These are phyloP conservation scores for Apiotrichum montevideense DNA, from an alignment of 1,284 basidiomycete species.

Conservation along the genomic window DNA sequence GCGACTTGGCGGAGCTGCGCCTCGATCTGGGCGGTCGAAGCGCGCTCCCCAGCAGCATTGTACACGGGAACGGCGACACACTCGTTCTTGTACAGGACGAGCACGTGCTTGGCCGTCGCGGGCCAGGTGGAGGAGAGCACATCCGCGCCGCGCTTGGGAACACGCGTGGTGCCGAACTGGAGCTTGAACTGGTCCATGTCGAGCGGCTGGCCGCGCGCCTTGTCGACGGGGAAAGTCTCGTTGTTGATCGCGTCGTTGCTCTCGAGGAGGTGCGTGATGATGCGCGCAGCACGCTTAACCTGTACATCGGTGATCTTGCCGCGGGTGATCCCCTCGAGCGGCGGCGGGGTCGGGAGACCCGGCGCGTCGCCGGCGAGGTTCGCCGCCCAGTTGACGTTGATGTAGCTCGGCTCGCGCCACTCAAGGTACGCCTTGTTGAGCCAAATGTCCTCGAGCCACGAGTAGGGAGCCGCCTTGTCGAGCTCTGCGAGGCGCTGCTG, in stretches of 20 bases:
- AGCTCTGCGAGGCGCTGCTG: conserved; percentile 10
- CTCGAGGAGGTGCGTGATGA: conserved; percentile 12
- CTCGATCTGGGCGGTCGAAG: conserved; percentile 9
- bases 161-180: conserved; percentile 14
- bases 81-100: conserved; percentile 10
- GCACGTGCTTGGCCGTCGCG: background rate
- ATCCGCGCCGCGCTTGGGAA: conserved; percentile 8
- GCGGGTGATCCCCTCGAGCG: background rate
- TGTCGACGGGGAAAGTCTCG: conserved; percentile 10
- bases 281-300: conserved; percentile 5
- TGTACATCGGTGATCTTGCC: conserved; percentile 3
- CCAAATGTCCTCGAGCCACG: conserved; percentile 17
- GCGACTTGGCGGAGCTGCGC: conserved; percentile 5
- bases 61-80: conserved; percentile 11
- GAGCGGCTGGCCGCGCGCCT: conserved; percentile 5
- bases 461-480: conserved; percentile 9
- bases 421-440: conserved; percentile 16
- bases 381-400: conserved; percentile 17
- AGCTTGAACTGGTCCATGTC: conserved; percentile 16
- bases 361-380: conserved; percentile 8
- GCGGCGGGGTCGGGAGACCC: background rate
- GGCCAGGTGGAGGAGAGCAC: conserved; percentile 7
- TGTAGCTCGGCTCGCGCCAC: conserved; percentile 9
- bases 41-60: background rate
- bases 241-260: conserved; percentile 13